Base-by-base conservation (phyloP, 345 rosid genomes). In the Punica granatum region DNA sequence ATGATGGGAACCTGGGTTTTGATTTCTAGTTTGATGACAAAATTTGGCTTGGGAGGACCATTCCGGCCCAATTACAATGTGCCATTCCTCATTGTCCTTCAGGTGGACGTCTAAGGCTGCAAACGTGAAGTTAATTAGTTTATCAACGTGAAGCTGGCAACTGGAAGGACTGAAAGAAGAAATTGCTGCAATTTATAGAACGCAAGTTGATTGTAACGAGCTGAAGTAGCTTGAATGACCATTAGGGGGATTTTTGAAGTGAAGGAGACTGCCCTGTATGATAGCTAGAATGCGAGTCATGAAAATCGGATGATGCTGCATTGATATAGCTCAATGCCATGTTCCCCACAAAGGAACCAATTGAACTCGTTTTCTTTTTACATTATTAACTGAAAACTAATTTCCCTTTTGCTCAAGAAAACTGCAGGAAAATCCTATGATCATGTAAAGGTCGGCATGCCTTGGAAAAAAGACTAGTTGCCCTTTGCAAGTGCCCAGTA, bases 91-190 rank as follows among this genome's bases (percentile, higher is more conserved):
- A 31, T 83, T 81, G 37, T 76, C 35, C 51, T 80, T 70, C 74
- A 80, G 61, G n/a, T n/a, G n/a, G n/a, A n/a, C n/a, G 26, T 83
- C 82, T 19, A 74, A 28, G 32, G 77, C 86, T 80, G 83, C 48
- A 43, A n/a, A n/a, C n/a, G n/a, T n/a, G n/a, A n/a, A n/a, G n/a
- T n/a, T n/a, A n/a, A n/a, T n/a, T n/a, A n/a, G n/a, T n/a, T n/a
- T n/a, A n/a, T n/a, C n/a, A n/a, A n/a, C n/a, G n/a, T n/a, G n/a
- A n/a, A n/a, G n/a, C n/a, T n/a, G n/a, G n/a, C n/a, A n/a, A n/a
- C n/a, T n/a, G n/a, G n/a, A n/a, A n/a, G n/a, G n/a, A n/a, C n/a
- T n/a, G n/a, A n/a, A n/a, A n/a, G n/a, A n/a, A n/a, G n/a, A n/a
- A n/a, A n/a, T n/a, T n/a, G n/a, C n/a, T n/a, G n/a, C n/a, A n/a